Percentiles rank a stretch among this genome's conserved stretches.
These are phyloP conservation scores for Leccinum variicolor DNA, from an alignment of 768 basidiomycete genomes.

Conservation along the genomic window DNA sequence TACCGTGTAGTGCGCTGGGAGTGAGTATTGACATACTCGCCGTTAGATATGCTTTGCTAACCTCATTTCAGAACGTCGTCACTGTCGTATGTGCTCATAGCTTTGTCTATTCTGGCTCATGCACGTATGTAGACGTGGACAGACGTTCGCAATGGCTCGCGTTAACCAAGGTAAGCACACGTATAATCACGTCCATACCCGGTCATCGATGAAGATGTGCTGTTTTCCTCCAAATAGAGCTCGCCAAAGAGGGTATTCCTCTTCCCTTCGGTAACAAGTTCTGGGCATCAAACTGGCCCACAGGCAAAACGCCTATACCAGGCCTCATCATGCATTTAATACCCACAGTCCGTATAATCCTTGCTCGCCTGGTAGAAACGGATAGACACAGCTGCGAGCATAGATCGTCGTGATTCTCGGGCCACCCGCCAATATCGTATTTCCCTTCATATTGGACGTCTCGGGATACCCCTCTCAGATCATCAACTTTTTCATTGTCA, in stretches of 20 bases:
- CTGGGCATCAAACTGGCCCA: constrained; percentile 62
- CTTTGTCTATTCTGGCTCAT: neutral
- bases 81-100: constrained; percentile 22
- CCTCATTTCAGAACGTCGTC: constrained; percentile 27
- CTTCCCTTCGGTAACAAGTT: constrained; percentile 56
- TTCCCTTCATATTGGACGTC: constrained; percentile 59
- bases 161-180: constrained; percentile 45
- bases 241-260: constrained; percentile 61
- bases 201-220: neutral
- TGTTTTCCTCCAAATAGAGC: constrained; percentile 32
- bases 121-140: neutral
- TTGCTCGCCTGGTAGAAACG: neutral
- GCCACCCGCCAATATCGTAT: constrained; percentile 49
- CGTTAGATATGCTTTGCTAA: neutral
- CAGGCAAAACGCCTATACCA: constrained; percentile 50
- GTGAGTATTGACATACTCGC: constrained; percentile 14
- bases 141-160: constrained; percentile 50
- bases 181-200: neutral
- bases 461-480: constrained; percentile 48
- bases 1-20: constrained; percentile 34
- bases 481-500: constrained; percentile 51
- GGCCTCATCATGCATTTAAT: constrained; percentile 54
- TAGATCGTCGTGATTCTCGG: constrained; percentile 51
- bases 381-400: constrained; percentile 11
- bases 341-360: constrained; percentile 37